phyloP scores from a whole-genome alignment of 2,329 filamentous ascomycete genomes.

The Phialocephala sp. region DNA sequence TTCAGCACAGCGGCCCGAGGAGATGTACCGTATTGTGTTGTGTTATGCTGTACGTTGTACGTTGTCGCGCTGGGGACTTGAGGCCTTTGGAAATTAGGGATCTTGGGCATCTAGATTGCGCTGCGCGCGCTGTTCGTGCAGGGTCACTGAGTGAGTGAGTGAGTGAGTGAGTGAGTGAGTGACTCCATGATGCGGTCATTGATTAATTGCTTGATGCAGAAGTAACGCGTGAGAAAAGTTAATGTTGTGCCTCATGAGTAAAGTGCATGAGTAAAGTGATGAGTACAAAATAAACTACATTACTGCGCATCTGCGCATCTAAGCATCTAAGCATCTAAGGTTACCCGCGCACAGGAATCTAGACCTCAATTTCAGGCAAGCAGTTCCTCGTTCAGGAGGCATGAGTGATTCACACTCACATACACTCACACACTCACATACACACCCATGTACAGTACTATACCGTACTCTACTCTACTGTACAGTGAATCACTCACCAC shows the following conservation, averaged over 20 bases:
- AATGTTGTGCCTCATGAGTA: not conserved
- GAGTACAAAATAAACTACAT: no score
- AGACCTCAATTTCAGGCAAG: not conserved
- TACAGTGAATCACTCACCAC: not conserved
- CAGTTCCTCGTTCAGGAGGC: no score
- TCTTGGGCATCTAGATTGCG: no score
- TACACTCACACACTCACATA: not conserved
- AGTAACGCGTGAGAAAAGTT: not conserved
- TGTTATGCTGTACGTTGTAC: no score
- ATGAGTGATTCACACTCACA: not conserved
- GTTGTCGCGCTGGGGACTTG: no score
- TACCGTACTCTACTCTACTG: no score
- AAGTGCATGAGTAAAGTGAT: no score
- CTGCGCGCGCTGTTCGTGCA: not conserved
- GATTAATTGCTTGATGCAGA: no score
- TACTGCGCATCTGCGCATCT: not conserved
- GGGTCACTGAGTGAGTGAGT: not conserved
- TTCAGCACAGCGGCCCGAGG: not conserved
- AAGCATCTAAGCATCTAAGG: not conserved
- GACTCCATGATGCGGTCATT: slow-evolving; percentile 2
- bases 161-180: no score
- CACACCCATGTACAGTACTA: not conserved
- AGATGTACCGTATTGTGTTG: not conserved
- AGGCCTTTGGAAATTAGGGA: no score
- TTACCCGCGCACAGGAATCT: not conserved